phyloP scores from a whole-genome alignment of 1,284 basidiomycete species.

The Rhodotorula mucilaginosa region DNA sequence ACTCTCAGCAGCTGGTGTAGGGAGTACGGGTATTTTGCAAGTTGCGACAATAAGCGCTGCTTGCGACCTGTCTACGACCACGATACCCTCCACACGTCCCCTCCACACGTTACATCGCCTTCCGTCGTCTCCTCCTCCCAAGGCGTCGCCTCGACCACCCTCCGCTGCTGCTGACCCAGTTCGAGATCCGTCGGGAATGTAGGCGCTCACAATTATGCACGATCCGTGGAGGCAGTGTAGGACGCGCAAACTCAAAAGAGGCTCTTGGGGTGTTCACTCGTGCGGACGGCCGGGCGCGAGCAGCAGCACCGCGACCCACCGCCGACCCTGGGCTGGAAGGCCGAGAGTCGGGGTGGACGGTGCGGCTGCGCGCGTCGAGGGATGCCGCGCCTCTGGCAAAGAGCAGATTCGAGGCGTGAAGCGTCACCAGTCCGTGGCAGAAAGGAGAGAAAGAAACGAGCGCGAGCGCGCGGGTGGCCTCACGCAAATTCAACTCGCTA shows the following conservation, averaged over 20 bases:
- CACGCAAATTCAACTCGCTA: neutral
- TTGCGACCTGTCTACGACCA: no score
- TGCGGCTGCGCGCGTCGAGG: conserved; percentile 4
- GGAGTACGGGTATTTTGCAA: no score
- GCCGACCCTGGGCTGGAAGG: neutral
- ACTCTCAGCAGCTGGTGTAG: no score
- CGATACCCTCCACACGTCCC: no score
- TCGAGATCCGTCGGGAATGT: conserved; percentile 10
- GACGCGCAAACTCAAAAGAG: conserved; percentile 36
- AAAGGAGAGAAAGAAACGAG: conserved; percentile 3
- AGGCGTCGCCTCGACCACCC: no score
- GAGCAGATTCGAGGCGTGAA: conserved; percentile 1
- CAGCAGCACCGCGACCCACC: neutral
- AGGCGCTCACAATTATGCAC: conserved; percentile 33
- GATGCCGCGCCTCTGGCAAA: conserved; percentile 24
- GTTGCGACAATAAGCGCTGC: no score
- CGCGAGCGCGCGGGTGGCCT: neutral
- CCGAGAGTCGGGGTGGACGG: neutral
- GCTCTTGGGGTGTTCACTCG: conserved; percentile 15
- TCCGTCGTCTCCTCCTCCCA: neutral
- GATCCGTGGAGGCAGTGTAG: conserved; percentile 6
- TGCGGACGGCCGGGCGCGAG: conserved; percentile 13
- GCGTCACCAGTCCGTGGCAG: conserved; percentile 19
- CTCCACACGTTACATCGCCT: no score
- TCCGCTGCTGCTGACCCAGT: no score